Percentiles rank a stretch among this genome's conserved stretches.
phyloP scores from a whole-genome alignment of 108 stramenopile species.

The Skeletonema grethae region DNA sequence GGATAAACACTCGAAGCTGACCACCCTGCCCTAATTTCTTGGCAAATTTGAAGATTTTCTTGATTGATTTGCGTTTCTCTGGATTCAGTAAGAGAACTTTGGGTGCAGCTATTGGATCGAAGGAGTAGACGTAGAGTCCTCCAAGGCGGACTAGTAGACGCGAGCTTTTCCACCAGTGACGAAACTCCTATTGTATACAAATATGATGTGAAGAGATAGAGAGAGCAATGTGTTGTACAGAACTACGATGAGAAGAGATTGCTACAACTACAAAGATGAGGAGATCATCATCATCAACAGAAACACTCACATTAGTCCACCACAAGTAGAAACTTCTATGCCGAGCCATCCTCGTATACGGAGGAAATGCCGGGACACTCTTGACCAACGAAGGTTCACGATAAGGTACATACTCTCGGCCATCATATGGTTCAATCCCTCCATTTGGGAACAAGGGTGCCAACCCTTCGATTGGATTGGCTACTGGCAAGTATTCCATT shows the following conservation, averaged over 20 bases:
- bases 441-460: constrained; percentile 28
- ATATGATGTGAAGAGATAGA: background rate
- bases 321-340: constrained; percentile 39
- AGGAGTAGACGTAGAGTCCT: constrained; percentile 52
- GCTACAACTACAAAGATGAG: no score
- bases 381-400: constrained; percentile 35
- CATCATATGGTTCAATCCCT: constrained; percentile 24
- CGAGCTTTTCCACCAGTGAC: constrained; percentile 71
- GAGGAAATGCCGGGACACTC: constrained; percentile 33
- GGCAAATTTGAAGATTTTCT: constrained; percentile 35
- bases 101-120: constrained; percentile 25
- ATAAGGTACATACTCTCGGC: constrained; percentile 13
- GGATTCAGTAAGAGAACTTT: constrained; percentile 45
- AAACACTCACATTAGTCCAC: constrained; percentile 33
- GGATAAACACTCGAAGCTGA: constrained; percentile 50
- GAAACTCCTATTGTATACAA: background rate
- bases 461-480: constrained; percentile 30
- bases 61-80: constrained; percentile 32
- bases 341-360: constrained; percentile 37
- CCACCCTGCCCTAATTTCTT: constrained; percentile 43
- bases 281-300: background rate
- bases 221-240: background rate
- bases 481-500: constrained; percentile 1
- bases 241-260: no score
- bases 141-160: constrained; percentile 71